Evolutionary conservation across 1,284 basidiomycete genomes (phyloP).

Genomic region (Tylopilus sp.): DNA sequence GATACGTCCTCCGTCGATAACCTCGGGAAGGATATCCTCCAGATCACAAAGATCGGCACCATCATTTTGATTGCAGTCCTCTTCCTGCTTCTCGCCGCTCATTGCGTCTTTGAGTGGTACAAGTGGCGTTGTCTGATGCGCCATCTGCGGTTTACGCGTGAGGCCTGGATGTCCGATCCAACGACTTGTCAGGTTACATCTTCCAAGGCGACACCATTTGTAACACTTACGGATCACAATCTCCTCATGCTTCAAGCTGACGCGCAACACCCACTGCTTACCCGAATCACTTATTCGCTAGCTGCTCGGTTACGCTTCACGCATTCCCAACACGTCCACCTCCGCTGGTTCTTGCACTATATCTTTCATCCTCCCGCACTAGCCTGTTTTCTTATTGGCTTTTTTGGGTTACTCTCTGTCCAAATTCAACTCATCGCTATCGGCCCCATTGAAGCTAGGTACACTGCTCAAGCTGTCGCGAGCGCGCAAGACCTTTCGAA

Average conservation of each 20-base stretch:
- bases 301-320: slow-evolving; percentile 48
- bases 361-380: slow-evolving; percentile 87
- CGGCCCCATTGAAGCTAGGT: slow-evolving; percentile 62
- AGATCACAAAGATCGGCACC: slow-evolving; percentile 71
- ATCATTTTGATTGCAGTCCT: slow-evolving; percentile 62
- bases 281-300: slow-evolving; percentile 55
- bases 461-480: slow-evolving; percentile 52
- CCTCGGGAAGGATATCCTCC: slow-evolving; percentile 69
- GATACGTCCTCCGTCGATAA: slow-evolving; percentile 83
- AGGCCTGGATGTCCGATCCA: slow-evolving; percentile 71
- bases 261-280: slow-evolving; percentile 65
- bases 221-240: slow-evolving; percentile 68
- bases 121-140: slow-evolving; percentile 66
- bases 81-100: slow-evolving; percentile 57
- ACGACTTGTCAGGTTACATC: slow-evolving; percentile 43
- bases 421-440: slow-evolving; percentile 80
- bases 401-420: slow-evolving; percentile 86
- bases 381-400: slow-evolving; percentile 83
- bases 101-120: slow-evolving; percentile 73
- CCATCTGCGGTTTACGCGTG: slow-evolving; percentile 64
- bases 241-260: slow-evolving; percentile 67
- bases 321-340: slow-evolving; percentile 56
- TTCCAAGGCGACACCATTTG: slow-evolving; percentile 40
- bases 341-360: slow-evolving; percentile 83
- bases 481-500: slow-evolving; percentile 64